These are phyloP conservation scores for Trifolium fragiferum DNA, from an alignment of 306 rosid species.

Conservation along the genomic window DNA sequence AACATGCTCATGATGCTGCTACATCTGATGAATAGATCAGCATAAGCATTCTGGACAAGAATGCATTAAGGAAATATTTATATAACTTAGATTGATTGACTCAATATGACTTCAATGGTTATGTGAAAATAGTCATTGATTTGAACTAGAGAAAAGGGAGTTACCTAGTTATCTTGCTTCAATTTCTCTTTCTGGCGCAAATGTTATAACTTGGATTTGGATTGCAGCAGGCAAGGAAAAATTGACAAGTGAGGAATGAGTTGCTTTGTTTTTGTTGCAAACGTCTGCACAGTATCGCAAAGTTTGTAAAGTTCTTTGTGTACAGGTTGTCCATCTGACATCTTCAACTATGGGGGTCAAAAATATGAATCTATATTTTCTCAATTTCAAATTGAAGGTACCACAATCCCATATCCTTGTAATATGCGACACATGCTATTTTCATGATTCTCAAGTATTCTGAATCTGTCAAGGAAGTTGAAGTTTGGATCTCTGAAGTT, in stretches of 20 bases:
- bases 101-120: constrained; percentile 30
- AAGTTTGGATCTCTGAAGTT: not conserved
- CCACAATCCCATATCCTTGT: constrained; percentile 1
- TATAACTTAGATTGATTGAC: constrained; percentile 10
- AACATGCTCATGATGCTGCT: constrained; percentile 34
- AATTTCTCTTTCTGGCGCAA: constrained; percentile 22
- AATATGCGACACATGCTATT: constrained; percentile 3
- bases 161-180: constrained; percentile 20
- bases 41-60: constrained; percentile 28
- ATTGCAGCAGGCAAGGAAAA: not conserved
- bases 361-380: not conserved
- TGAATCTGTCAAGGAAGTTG: not conserved
- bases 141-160: constrained; percentile 3
- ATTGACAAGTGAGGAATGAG: not conserved
- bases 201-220: constrained; percentile 17
- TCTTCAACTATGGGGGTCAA: not conserved
- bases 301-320: constrained; percentile 7
- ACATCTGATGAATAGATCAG: constrained; percentile 38
- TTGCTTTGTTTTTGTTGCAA: constrained; percentile 2
- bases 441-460: not conserved
- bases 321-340: constrained; percentile 5
- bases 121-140: constrained; percentile 23
- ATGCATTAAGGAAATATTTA: constrained; percentile 30
- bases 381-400: constrained; percentile 18
- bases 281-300: not conserved